A percentile compares a stretch with the other conserved stretches of the same genome.
Conservation (phyloP, 2,329 filamentous ascomycete species). For the Neonectria faginata region DNA sequence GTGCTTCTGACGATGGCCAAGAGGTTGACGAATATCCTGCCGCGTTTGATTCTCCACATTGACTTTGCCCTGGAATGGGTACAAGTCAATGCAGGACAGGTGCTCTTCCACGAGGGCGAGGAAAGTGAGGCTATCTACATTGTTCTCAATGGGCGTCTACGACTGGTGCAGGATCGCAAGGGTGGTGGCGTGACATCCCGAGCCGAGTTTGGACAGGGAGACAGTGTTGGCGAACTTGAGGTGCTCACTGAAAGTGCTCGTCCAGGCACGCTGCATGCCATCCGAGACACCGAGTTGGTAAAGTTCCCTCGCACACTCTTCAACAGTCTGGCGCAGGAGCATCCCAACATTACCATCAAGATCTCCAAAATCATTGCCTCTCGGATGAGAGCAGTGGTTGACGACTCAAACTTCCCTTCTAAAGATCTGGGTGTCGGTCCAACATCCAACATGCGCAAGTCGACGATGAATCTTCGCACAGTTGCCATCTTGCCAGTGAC, state of each 20-base stretch:
- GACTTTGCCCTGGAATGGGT: conserved; percentile 99
- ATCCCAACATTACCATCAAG: conserved; percentile 98
- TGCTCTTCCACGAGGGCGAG: conserved; percentile 92
- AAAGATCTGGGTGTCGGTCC: conserved; percentile 72
- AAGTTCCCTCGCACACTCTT: conserved; percentile 97
- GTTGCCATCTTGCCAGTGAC: conserved; percentile 93
- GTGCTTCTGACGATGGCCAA: conserved; percentile 97
- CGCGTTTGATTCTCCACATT: conserved; percentile 91
- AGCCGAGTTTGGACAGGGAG: conserved; percentile 95
- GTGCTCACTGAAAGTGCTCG: conserved; percentile 94
- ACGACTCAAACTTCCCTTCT: conserved; percentile 77
- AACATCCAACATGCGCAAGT: conserved; percentile 72
- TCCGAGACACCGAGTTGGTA: conserved; percentile 94
- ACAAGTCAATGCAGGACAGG: conserved; percentile 93
- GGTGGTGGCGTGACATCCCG: conserved; percentile 86
- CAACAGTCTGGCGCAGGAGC: conserved; percentile 96
- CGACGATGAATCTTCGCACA: conserved; percentile 91
- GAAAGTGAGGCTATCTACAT: conserved; percentile 99
- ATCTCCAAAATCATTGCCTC: conserved; percentile 99
- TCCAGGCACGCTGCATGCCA: conserved; percentile 93
- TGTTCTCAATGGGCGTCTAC: conserved; percentile 90
- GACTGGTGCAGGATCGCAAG: conserved; percentile 84
- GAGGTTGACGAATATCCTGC: conserved; percentile 87
- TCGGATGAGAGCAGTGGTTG: conserved; percentile 88
- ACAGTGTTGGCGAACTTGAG: conserved; percentile 96